phyloP scores from a whole-genome alignment of 2,329 filamentous ascomycete genomes.

The Fusarium camptoceras region DNA sequence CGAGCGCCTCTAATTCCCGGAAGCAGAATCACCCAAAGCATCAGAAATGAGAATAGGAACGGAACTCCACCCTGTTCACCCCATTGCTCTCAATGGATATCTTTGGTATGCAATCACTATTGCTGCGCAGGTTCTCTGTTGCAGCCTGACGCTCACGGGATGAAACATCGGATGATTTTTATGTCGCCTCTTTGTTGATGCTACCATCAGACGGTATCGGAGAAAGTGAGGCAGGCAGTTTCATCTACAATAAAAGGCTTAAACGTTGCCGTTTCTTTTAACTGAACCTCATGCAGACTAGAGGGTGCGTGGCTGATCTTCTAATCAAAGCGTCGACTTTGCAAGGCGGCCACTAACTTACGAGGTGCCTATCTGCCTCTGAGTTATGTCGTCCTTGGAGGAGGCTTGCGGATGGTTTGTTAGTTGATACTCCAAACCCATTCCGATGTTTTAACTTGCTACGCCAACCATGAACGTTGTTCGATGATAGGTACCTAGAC shows the following conservation, averaged over 20 bases:
- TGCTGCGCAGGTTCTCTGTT: neutral
- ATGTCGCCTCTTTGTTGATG: neutral
- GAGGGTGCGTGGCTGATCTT: neutral
- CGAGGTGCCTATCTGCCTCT: neutral
- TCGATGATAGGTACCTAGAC: neutral
- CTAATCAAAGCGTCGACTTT: slow-evolving; percentile 6
- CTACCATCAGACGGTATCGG: neutral
- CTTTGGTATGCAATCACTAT: slow-evolving; percentile 32
- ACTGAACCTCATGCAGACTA: neutral
- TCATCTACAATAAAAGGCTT: neutral
- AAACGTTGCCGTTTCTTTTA: slow-evolving; percentile 1
- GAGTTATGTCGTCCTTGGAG: neutral
- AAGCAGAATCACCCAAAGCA: slow-evolving; percentile 39
- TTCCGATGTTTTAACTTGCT: neutral
- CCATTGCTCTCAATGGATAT: slow-evolving; percentile 6
- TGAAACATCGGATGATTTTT: neutral
- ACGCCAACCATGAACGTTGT: neutral
- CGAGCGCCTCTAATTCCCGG: slow-evolving; percentile 26
- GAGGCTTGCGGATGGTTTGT: neutral
- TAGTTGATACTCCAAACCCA: neutral
- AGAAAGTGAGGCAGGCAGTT: neutral
- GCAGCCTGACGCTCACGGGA: slow-evolving; percentile 7
- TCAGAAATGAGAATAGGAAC: slow-evolving; percentile 13
- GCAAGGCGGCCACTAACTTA: slow-evolving; percentile 5
- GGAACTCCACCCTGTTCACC: slow-evolving; percentile 1